Evolutionary conservation across 176 grass and related monocot species (phyloP).

Genomic region (Raddia guianensis): DNA sequence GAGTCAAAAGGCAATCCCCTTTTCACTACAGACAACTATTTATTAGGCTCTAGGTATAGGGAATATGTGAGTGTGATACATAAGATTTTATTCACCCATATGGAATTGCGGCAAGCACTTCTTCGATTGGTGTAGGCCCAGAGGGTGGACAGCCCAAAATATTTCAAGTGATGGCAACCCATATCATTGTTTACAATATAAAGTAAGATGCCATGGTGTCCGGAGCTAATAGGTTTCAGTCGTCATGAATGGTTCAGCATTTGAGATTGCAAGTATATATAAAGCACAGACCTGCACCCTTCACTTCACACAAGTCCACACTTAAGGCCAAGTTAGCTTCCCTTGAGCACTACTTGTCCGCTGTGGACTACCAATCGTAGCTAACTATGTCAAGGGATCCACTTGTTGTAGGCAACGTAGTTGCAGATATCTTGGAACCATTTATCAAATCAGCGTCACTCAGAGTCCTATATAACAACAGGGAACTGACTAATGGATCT

Average conservation of each 20-base stretch:
- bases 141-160: slow-evolving; percentile 54
- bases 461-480: slow-evolving; percentile 72
- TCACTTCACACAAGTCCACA: slow-evolving; percentile 51
- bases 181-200: slow-evolving; percentile 55
- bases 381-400: slow-evolving; percentile 87
- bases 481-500: slow-evolving; percentile 85
- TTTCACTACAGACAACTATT: slow-evolving; percentile 53
- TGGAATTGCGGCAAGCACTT: slow-evolving; percentile 55
- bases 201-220: slow-evolving; percentile 57
- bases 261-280: slow-evolving; percentile 71
- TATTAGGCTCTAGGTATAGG: slow-evolving; percentile 65
- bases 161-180: slow-evolving; percentile 63
- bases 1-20: slow-evolving; percentile 73
- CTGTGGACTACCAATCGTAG: slow-evolving; percentile 31
- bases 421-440: slow-evolving; percentile 88
- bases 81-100: slow-evolving; percentile 78
- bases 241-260: slow-evolving; percentile 39
- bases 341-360: slow-evolving; percentile 27
- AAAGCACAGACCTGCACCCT: slow-evolving; percentile 50
- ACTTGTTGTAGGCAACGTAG: slow-evolving; percentile 82
- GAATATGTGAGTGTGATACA: slow-evolving; percentile 69
- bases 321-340: slow-evolving; percentile 48
- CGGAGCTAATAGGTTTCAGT: slow-evolving; percentile 36
- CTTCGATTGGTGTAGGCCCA: slow-evolving; percentile 55
- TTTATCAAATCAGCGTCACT: slow-evolving; percentile 78